These are phyloP conservation scores for Coemansia sp. DNA, from an alignment of 192 early-diverging fungal species.

Conservation along the genomic window DNA sequence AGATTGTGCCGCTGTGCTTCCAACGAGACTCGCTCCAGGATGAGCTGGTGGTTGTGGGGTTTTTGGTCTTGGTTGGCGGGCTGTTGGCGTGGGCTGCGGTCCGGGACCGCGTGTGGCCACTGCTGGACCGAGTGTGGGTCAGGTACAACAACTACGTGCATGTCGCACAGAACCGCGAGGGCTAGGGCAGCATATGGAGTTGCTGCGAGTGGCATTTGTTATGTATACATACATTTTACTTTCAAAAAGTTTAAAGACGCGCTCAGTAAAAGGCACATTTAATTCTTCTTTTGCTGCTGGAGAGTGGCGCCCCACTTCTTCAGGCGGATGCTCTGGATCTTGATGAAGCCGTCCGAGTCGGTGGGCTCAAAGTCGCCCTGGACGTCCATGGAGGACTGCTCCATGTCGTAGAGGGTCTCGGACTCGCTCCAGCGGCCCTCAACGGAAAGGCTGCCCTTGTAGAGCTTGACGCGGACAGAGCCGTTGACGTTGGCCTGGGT, in stretches of 20 bases:
- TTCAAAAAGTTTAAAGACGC: no score
- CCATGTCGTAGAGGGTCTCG: constrained; percentile 89
- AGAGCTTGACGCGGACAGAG: constrained; percentile 89
- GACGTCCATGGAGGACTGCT: constrained; percentile 95
- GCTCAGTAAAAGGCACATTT: background rate
- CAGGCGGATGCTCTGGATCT: constrained; percentile 92
- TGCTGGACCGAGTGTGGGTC: constrained; percentile 25
- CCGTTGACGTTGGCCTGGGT: constrained; percentile 88
- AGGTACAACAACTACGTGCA: constrained; percentile 30
- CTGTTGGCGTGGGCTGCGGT: constrained; percentile 42
- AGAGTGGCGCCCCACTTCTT: constrained; percentile 69
- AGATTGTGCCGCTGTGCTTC: constrained; percentile 49
- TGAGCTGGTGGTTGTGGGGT: constrained; percentile 42
- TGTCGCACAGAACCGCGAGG: background rate
- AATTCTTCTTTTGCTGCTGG: constrained; percentile 23
- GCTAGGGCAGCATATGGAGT: no score
- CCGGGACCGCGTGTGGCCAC: constrained; percentile 22
- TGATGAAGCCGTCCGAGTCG: constrained; percentile 97
- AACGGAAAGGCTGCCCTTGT: constrained; percentile 89
- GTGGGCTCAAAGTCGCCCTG: constrained; percentile 86
- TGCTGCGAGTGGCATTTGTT: no score
- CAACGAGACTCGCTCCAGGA: constrained; percentile 51
- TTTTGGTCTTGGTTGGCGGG: constrained; percentile 34
- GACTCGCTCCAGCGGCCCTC: constrained; percentile 82
- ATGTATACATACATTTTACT: background rate